Evolutionary conservation across 345 rosid genomes (phyloP), one percentile per base, ranked within the genome.

Genomic region (Eucalyptus virginea): DNA sequence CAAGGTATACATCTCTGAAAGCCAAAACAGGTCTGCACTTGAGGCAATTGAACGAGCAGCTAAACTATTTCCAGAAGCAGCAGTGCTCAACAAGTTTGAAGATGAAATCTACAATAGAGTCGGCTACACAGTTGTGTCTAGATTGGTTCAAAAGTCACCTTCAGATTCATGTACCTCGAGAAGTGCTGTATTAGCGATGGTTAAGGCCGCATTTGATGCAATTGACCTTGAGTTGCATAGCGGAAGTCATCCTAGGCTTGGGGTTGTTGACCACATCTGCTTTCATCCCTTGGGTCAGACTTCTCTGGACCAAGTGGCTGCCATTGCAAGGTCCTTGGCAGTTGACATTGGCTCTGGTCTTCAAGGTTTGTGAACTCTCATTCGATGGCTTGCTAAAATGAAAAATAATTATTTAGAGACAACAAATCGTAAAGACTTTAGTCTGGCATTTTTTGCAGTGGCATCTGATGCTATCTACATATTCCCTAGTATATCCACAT

Each of bases 191-290:
- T 92, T 96, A 93, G 94, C 99, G 26, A 96, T 97, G 96, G 97
- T 97, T 90, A 94, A 94, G 91, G 93, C 96, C 91, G 98, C 99
- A 85, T 93, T 96, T 54, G 94, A 94, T 83, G 90, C 93, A 5
- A 94, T 97, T 86, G 93, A 93, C 83, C 93, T 97, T 69, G 95
- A 92, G 92, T 92, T 87, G 87, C 99, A 98, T 81, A 90, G 86
- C 85, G 99, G 98, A 86, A 95, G 94, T 88, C 99, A 96, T 94
- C 98, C 99, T 51, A 94, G 98, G 44, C 97, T 97, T 89, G 99
- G 99, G 90, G 98, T 98, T 69, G 97, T 98, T 54, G 99, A 98
- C 86, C 99, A 98, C 90, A 92, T 96, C 87, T 97, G 99, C 92
- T 96, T 98, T 92, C 99, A 98, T 91, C 97, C 98, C 9, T 90